These are phyloP conservation scores for Phaeophleospora eucalypticola DNA, from an alignment of 2,329 filamentous ascomycete species.

Conservation along the genomic window DNA sequence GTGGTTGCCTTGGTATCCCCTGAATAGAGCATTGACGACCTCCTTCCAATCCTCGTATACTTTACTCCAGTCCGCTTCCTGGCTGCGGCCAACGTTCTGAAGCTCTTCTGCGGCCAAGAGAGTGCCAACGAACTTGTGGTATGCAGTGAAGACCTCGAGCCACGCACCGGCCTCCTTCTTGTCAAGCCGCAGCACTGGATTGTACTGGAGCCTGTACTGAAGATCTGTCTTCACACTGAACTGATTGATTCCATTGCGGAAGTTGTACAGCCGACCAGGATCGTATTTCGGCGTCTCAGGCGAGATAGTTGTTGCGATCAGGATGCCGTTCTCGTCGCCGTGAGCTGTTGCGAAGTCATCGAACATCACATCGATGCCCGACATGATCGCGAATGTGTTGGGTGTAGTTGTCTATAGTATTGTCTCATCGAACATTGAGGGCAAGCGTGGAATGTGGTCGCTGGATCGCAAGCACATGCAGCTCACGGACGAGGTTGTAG, in stretches of 20 bases:
- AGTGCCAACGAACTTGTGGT: conserved; percentile 77
- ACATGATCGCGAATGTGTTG: conserved; percentile 11
- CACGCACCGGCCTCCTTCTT: conserved; percentile 69
- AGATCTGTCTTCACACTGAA: conserved; percentile 65
- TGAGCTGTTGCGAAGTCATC: conserved; percentile 69
- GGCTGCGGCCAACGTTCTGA: conserved; percentile 38
- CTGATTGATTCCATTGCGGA: conserved; percentile 67
- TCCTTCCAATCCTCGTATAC: conserved; percentile 90
- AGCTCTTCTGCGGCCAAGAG: conserved; percentile 64
- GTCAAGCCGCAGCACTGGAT: conserved; percentile 40
- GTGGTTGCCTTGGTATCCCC: conserved; percentile 70
- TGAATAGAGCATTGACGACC: conserved; percentile 68
- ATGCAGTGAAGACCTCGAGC: conserved; percentile 77
- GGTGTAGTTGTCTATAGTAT: no score
- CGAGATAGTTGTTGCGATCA: conserved; percentile 69
- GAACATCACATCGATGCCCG: conserved; percentile 57
- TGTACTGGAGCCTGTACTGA: conserved; percentile 65
- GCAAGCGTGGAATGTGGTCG: no score
- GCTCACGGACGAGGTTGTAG: neutral
- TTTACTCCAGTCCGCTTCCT: conserved; percentile 65
- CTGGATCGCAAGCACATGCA: neutral
- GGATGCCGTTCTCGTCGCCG: conserved; percentile 66
- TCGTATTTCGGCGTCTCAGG: conserved; percentile 63
- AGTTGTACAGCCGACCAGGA: conserved; percentile 62
- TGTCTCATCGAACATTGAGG: no score